These are phyloP conservation scores for Mycena leptocephala DNA, from an alignment of 768 basidiomycete species.

Conservation along the genomic window DNA sequence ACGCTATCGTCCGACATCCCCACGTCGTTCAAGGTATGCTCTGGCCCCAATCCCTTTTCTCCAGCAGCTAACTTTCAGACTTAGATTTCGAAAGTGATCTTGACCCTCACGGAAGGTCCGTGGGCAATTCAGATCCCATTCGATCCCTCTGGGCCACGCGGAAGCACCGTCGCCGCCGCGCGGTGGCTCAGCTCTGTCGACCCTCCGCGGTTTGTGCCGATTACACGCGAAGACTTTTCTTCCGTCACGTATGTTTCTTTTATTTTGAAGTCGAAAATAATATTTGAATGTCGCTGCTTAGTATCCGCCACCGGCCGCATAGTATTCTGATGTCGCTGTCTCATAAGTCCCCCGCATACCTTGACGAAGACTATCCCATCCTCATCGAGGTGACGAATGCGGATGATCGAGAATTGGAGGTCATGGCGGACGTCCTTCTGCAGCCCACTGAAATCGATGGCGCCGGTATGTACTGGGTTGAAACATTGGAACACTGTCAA, in stretches of 20 bases:
- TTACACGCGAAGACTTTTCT: slow-evolving; percentile 64
- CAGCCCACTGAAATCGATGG: slow-evolving; percentile 87
- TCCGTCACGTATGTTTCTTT: slow-evolving; percentile 62
- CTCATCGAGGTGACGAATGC: slow-evolving; percentile 77
- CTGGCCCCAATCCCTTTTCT: neutral
- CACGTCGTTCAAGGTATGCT: slow-evolving; percentile 68
- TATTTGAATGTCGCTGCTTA: slow-evolving; percentile 42
- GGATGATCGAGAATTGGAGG: slow-evolving; percentile 80
- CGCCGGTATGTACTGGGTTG: slow-evolving; percentile 65
- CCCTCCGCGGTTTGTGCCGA: slow-evolving; percentile 68
- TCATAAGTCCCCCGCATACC: slow-evolving; percentile 80
- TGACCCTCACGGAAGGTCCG: slow-evolving; percentile 70
- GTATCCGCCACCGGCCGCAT: slow-evolving; percentile 78
- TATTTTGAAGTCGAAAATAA: neutral
- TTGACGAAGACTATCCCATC: slow-evolving; percentile 89
- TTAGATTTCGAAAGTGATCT: slow-evolving; percentile 62
- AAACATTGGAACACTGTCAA: neutral
- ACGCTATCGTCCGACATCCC: slow-evolving; percentile 68
- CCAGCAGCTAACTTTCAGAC: slow-evolving; percentile 37
- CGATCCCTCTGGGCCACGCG: slow-evolving; percentile 57
- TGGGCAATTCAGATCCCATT: slow-evolving; percentile 82
- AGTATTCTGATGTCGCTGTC: slow-evolving; percentile 67
- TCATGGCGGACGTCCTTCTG: slow-evolving; percentile 82
- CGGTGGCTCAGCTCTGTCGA: slow-evolving; percentile 75
- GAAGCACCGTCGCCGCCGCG: slow-evolving; percentile 48